A percentile compares a stretch with the other conserved stretches of the same genome.
Conservation (phyloP, 495 filamentous ascomycete species). For the Trichocladium uniseriatum region DNA sequence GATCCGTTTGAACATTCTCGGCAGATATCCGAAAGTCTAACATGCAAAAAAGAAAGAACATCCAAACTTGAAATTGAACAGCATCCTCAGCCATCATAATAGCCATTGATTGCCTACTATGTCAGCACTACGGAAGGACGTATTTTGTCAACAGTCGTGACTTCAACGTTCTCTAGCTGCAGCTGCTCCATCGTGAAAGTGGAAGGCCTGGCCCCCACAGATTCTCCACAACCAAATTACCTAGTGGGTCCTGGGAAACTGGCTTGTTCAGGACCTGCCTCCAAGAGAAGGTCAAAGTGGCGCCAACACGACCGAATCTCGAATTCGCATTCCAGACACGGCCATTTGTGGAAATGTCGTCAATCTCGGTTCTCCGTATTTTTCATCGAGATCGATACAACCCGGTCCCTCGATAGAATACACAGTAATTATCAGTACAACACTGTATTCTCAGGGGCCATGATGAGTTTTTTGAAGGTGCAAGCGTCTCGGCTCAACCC, state of each 20-base stretch:
- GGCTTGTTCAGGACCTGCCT: background rate
- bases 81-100: too few relatives aligned
- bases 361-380: background rate
- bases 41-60: background rate
- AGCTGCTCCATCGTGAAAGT: background rate
- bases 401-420: too few relatives aligned
- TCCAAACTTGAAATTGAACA: background rate
- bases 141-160: too few relatives aligned
- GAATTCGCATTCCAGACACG: background rate
- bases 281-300: background rate
- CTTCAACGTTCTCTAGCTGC: too few relatives aligned
- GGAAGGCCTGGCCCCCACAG: background rate
- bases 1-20: slow-evolving; percentile 2
- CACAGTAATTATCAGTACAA: too few relatives aligned
- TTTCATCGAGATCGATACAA: background rate
- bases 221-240: background rate
- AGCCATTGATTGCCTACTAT: too few relatives aligned
- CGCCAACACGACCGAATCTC: background rate
- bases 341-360: background rate
- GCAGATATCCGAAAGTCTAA: background rate
- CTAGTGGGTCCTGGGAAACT: background rate
- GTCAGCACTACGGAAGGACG: too few relatives aligned
- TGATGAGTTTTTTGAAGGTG: too few relatives aligned
- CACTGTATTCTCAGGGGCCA: background rate
- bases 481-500: too few relatives aligned